These are phyloP conservation scores for Kodamaea ohmeri DNA, from an alignment of 1,139 yeast species.

Conservation along the genomic window DNA sequence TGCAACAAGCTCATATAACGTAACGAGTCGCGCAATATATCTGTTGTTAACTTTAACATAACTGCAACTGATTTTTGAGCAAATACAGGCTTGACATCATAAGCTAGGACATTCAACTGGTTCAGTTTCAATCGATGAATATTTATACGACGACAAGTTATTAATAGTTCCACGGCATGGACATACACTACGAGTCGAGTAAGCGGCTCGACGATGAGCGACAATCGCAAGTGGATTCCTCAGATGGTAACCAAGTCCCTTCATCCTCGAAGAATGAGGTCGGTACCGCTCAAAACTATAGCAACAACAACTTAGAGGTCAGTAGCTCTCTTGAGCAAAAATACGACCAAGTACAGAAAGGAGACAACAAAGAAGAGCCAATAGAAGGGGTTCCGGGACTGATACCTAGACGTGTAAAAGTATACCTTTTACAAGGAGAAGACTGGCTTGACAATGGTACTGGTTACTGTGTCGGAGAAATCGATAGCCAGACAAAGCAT, in stretches of 20 bases:
- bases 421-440: slow-evolving; percentile 74
- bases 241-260: background rate
- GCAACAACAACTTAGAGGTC: slow-evolving; percentile 1
- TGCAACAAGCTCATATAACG: background rate
- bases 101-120: background rate
- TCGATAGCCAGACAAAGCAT: slow-evolving; percentile 34
- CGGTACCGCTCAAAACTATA: background rate
- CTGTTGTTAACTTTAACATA: too few species aligned
- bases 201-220: slow-evolving; percentile 1
- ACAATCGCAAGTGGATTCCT: background rate
- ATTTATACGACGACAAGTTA: background rate
- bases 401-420: slow-evolving; percentile 77
- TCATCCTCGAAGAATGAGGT: background rate
- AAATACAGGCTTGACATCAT: background rate
- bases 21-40: background rate
- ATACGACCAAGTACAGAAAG: background rate
- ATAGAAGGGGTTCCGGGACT: slow-evolving; percentile 9
- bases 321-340: slow-evolving; percentile 1
- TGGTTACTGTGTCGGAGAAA: slow-evolving; percentile 80
- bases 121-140: background rate
- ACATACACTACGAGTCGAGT: slow-evolving; percentile 1
- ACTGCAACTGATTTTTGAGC: too few species aligned
- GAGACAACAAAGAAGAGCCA: background rate
- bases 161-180: slow-evolving; percentile 1
- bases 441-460: slow-evolving; percentile 94